Percentiles rank a stretch among this genome's conserved stretches.
Evolutionary conservation across 208 protist genomes (phyloP).

Genomic region (Leishmania arabica): DNA sequence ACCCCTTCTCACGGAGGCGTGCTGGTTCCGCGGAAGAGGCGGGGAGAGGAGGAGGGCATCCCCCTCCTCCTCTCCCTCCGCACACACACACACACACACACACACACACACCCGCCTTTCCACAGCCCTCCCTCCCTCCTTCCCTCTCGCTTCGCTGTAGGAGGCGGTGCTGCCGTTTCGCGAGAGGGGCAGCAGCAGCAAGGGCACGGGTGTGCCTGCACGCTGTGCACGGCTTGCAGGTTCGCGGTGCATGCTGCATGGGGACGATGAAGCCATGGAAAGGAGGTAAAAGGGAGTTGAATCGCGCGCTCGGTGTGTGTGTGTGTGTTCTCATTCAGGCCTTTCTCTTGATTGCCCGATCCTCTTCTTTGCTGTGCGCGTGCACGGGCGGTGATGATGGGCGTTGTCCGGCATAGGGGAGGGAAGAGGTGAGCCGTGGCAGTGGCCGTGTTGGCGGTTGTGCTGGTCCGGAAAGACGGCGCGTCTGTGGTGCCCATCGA

Average conservation of each 20-base stretch:
- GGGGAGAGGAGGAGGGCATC: neutral
- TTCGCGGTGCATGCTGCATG: neutral
- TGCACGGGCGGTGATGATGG: neutral
- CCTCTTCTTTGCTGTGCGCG: neutral
- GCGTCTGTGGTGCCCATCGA: neutral
- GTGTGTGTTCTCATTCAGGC: too few relatives aligned
- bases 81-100: too few relatives aligned
- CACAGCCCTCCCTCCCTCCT: neutral
- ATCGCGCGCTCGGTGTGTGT: neutral
- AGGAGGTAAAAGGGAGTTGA: neutral
- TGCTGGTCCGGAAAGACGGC: neutral
- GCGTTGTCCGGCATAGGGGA: neutral
- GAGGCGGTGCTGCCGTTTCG: neutral
- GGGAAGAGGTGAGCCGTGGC: neutral
- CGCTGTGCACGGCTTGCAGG: neutral
- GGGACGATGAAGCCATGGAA: neutral
- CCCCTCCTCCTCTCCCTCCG: neutral
- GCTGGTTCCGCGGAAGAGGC: neutral
- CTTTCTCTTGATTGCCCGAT: too few relatives aligned
- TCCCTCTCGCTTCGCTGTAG: neutral
- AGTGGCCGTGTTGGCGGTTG: neutral
- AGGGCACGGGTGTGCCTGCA: neutral
- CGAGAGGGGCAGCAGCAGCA: neutral
- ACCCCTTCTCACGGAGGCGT: neutral
- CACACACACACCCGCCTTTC: neutral